These are phyloP conservation scores for Plantago ovata DNA, from an alignment of 257 asterid species.

Conservation along the genomic window DNA sequence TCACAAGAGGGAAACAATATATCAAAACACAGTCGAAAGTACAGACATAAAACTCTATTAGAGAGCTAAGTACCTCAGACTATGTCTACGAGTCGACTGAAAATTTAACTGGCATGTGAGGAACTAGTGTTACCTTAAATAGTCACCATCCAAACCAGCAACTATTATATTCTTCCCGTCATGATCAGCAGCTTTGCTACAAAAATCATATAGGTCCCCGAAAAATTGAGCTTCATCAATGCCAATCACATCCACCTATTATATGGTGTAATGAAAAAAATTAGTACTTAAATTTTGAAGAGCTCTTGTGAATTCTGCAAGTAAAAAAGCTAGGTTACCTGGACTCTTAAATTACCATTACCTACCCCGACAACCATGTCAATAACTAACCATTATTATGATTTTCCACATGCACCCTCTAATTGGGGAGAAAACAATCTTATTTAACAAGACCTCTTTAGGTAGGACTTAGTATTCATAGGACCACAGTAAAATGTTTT, in stretches of 20 bases:
- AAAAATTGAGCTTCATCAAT: conserved; percentile 96
- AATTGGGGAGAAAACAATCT: no score
- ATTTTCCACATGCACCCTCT: no score
- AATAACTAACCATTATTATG: no score
- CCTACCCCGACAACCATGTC: no score
- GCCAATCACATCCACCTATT: conserved; percentile 76
- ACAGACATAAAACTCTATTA: not conserved
- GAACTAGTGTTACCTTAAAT: conserved; percentile 51
- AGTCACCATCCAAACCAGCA: conserved; percentile 99
- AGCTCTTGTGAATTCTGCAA: not conserved
- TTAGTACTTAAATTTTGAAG: conserved; percentile 14
- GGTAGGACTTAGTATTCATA: no score
- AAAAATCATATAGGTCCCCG: conserved; percentile 77
- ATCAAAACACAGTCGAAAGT: not conserved
- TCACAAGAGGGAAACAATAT: not conserved
- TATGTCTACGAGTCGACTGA: no score
- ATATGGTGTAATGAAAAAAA: conserved; percentile 3
- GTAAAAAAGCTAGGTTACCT: no score
- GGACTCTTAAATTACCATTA: no score
- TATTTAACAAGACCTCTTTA: no score
- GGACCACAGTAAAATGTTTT: no score
- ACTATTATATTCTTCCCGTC: conserved; percentile 85
- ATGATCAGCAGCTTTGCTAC: conserved; percentile 81
- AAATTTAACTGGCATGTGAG: not conserved
- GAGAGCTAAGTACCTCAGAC: not conserved